Conservation (phyloP, 441 rosid species). For the Mallotus repandus region DNA sequence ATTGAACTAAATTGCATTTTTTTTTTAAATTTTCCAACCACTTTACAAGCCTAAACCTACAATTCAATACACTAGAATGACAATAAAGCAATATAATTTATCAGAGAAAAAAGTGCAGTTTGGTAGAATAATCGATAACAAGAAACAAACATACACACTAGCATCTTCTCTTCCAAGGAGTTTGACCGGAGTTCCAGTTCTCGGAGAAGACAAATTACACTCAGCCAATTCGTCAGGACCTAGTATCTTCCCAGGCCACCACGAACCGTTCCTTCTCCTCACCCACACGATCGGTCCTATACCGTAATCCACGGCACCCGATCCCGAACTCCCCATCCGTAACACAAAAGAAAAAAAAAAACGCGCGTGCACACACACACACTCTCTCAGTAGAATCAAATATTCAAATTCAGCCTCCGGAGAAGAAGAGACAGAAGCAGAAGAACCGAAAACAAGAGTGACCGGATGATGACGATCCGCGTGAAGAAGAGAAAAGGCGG, state of each 20-base stretch:
- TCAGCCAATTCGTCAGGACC: slow-evolving; percentile 76
- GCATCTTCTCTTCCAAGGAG: slow-evolving; percentile 99
- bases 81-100: neutral
- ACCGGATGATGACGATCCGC: slow-evolving; percentile 33
- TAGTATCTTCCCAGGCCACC: slow-evolving; percentile 98
- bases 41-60: no score
- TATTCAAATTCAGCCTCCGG: slow-evolving; percentile 38
- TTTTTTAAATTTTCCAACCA: no score
- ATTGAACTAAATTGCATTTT: no score
- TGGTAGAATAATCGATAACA: no score
- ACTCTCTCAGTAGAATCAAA: neutral
- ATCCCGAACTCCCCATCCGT: slow-evolving; percentile 54
- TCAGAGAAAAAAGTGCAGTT: no score
- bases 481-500: slow-evolving; percentile 30
- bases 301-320: slow-evolving; percentile 46
- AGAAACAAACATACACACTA: slow-evolving; percentile 79
- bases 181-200: slow-evolving; percentile 96
- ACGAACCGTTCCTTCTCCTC: slow-evolving; percentile 92
- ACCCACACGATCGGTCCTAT: slow-evolving; percentile 96
- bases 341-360: neutral
- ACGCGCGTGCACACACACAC: slow-evolving; percentile 14
- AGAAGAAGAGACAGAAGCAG: slow-evolving; percentile 35
- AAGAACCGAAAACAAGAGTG: slow-evolving; percentile 38
- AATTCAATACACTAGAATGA: neutral
- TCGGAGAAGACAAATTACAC: slow-evolving; percentile 71